Percentiles rank a stretch among this genome's conserved stretches.
Conservation (phyloP, 371 early-diverging fungal species). For the Batrachochytrium dendrobatidis region DNA sequence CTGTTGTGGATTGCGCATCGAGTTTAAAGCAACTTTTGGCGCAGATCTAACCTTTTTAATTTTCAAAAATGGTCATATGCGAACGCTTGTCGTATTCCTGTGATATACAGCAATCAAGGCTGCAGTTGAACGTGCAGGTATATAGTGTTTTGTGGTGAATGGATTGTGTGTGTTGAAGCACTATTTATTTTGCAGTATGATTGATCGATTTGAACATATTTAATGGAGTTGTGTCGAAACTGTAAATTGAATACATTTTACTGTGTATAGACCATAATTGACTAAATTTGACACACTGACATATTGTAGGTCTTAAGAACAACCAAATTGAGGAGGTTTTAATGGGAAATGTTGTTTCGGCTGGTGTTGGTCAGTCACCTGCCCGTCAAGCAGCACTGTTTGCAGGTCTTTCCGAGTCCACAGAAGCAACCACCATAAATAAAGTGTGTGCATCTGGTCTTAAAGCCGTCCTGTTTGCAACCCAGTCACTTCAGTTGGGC, state of each 20-base stretch:
- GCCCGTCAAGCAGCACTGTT: constrained; percentile 88
- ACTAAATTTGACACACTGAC: too few species aligned
- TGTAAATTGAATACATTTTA: too few species aligned
- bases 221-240: too few species aligned
- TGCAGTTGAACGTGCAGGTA: constrained; percentile 4
- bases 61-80: too few species aligned
- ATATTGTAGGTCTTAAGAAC: constrained; percentile 57
- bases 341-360: constrained; percentile 85
- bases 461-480: constrained; percentile 87
- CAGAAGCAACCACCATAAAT: constrained; percentile 91
- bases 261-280: not conserved
- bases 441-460: constrained; percentile 96
- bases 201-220: not conserved
- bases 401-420: constrained; percentile 69
- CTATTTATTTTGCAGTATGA: constrained; percentile 20
- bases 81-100: too few species aligned
- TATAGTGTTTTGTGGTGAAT: not conserved
- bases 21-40: too few species aligned
- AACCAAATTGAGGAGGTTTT: constrained; percentile 76
- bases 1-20: too few species aligned
- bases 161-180: constrained; percentile 20
- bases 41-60: not conserved
- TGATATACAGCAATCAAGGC: constrained; percentile 11
- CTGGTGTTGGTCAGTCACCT: constrained; percentile 83
- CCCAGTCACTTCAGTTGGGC: constrained; percentile 76